Evolutionary conservation across 1,284 basidiomycete species (phyloP).

Genomic region (Earliella scabrosa): DNA sequence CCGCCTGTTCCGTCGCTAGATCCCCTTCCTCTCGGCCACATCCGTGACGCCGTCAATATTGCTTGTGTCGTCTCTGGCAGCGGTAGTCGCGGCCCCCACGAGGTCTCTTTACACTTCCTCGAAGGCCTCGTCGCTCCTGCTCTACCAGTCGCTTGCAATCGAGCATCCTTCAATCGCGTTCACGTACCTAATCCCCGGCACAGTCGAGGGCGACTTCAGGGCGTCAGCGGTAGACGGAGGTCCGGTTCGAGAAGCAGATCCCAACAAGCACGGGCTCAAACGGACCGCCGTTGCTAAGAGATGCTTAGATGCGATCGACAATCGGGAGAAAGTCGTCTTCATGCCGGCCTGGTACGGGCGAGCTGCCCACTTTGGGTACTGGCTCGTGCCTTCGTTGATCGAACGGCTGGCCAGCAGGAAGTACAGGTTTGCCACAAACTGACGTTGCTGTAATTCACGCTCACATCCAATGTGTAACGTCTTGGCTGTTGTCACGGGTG

Average conservation of each 20-base stretch:
- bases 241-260: slow-evolving; percentile 52
- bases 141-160: slow-evolving; percentile 80
- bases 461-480: too few relatives aligned
- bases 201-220: slow-evolving; percentile 80
- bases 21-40: slow-evolving; percentile 75
- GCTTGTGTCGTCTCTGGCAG: slow-evolving; percentile 81
- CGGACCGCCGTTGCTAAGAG: slow-evolving; percentile 55
- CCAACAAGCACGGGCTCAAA: slow-evolving; percentile 60
- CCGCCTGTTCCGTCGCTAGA: slow-evolving; percentile 44
- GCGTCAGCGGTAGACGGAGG: slow-evolving; percentile 75
- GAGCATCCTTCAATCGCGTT: slow-evolving; percentile 74
- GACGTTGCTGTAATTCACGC: too few relatives aligned
- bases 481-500: too few relatives aligned
- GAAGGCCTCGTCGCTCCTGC: slow-evolving; percentile 80
- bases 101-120: slow-evolving; percentile 86
- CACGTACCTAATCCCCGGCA: slow-evolving; percentile 60
- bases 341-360: slow-evolving; percentile 46
- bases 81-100: slow-evolving; percentile 85
- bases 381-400: slow-evolving; percentile 60
- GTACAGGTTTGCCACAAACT: slow-evolving; percentile 40
- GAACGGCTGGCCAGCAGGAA: slow-evolving; percentile 62
- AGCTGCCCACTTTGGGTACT: slow-evolving; percentile 57
- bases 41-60: slow-evolving; percentile 78
- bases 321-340: slow-evolving; percentile 56
- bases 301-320: slow-evolving; percentile 64